These are phyloP conservation scores for Mycosarcoma mackinlayi DNA, from an alignment of 1,284 basidiomycete genomes.

Conservation along the genomic window DNA sequence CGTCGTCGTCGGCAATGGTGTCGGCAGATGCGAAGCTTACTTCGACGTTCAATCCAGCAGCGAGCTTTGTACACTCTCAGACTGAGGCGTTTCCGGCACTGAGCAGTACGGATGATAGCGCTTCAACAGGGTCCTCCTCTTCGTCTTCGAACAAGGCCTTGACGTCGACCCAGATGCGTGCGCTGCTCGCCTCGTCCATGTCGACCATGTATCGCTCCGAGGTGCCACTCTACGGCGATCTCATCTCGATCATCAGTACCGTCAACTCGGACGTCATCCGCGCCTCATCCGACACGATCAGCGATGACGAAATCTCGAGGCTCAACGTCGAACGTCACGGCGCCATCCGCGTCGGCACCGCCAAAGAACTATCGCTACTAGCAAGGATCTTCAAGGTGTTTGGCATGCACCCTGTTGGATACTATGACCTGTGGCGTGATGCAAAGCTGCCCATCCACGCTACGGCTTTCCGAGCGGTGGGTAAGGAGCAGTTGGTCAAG, in stretches of 20 bases:
- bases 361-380: slow-evolving; percentile 68
- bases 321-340: slow-evolving; percentile 70
- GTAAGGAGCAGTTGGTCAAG: slow-evolving; percentile 57
- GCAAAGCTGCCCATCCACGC: slow-evolving; percentile 70
- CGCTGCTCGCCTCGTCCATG: slow-evolving; percentile 67
- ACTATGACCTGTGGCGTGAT: slow-evolving; percentile 69
- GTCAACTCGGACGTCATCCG: slow-evolving; percentile 65
- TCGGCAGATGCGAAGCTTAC: not conserved
- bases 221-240: slow-evolving; percentile 70
- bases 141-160: slow-evolving; percentile 3
- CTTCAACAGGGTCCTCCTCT: slow-evolving; percentile 12
- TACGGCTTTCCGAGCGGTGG: slow-evolving; percentile 69
- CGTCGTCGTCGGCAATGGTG: not conserved
- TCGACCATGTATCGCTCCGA: slow-evolving; percentile 69
- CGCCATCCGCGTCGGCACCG: slow-evolving; percentile 70
- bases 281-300: not conserved
- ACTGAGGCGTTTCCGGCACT: slow-evolving; percentile 16
- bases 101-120: slow-evolving; percentile 12
- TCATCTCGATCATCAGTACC: slow-evolving; percentile 69
- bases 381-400: slow-evolving; percentile 68
- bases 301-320: slow-evolving; percentile 61
- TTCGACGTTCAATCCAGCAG: not conserved
- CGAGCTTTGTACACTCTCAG: slow-evolving; percentile 18
- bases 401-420: slow-evolving; percentile 70
- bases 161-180: slow-evolving; percentile 60